Evolutionary conservation across 768 basidiomycete species (phyloP).

Genomic region (Xerocomellus amylosporus): DNA sequence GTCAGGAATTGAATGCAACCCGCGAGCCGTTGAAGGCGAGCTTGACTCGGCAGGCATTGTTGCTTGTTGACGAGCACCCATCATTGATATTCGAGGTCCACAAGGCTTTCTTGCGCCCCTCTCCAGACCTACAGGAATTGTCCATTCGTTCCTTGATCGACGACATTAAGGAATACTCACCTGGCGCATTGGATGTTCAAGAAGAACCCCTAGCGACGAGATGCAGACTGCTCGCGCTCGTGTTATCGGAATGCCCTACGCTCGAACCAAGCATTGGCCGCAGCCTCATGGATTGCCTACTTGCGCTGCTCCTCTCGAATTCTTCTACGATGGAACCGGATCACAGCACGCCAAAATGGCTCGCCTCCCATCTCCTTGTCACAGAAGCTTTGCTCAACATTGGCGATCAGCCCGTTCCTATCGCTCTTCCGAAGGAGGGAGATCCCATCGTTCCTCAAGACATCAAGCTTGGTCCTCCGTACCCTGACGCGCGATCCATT

Average conservation of each 20-base stretch:
- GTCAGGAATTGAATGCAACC: conserved; percentile 58
- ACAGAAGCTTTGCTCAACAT: conserved; percentile 79
- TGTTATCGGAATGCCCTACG: conserved; percentile 71
- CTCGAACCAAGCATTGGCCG: conserved; percentile 54
- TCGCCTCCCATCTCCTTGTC: conserved; percentile 80
- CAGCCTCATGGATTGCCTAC: conserved; percentile 63
- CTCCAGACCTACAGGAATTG: conserved; percentile 55
- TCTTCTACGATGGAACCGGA: conserved; percentile 48
- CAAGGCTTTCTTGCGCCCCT: conserved; percentile 70
- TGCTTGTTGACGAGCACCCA: conserved; percentile 82
- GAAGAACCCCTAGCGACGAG: conserved; percentile 79
- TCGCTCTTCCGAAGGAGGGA: conserved; percentile 67
- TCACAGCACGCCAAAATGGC: conserved; percentile 77
- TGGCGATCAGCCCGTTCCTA: conserved; percentile 66
- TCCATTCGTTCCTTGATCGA: conserved; percentile 73
- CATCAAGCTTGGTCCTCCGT: conserved; percentile 58
- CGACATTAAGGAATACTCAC: conserved; percentile 69
- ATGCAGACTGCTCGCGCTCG: conserved; percentile 81
- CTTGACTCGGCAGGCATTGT: conserved; percentile 68
- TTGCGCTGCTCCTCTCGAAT: conserved; percentile 64
- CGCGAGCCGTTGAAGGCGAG: conserved; percentile 63
- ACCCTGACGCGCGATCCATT: conserved; percentile 56
- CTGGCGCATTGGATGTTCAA: conserved; percentile 60
- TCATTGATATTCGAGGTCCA: conserved; percentile 88
- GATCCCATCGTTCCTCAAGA: conserved; percentile 54